Conservation (phyloP, 169 alveolate species). For the Cryptosporidium meleagridis region DNA sequence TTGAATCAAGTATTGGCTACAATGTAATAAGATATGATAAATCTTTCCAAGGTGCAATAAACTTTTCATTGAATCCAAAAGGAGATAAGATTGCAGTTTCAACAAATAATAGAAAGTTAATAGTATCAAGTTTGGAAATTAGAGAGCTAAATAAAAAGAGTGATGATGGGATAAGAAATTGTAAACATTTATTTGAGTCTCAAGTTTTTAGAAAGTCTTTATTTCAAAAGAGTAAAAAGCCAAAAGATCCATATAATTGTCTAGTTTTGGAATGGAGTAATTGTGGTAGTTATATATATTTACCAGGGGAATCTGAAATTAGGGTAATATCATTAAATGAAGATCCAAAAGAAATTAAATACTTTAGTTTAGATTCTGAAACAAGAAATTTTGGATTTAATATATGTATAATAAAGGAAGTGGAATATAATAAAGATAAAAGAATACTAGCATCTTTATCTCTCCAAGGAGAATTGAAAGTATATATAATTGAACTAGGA, state of each 20-base stretch:
- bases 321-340: conserved; percentile 7
- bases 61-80: conserved; percentile 21
- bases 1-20: background rate
- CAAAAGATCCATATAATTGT: conserved; percentile 1
- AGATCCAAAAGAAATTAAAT: background rate
- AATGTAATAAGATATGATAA: conserved; percentile 51
- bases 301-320: conserved; percentile 55
- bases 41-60: conserved; percentile 27
- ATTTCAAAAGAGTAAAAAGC: conserved; percentile 13
- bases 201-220: conserved; percentile 32
- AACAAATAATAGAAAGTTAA: conserved; percentile 29
- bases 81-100: conserved; percentile 65
- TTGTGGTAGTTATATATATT: conserved; percentile 31
- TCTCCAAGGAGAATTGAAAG: conserved; percentile 12
- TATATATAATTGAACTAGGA: conserved; percentile 7
- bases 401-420: conserved; percentile 38
- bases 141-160: background rate
- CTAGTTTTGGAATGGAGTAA: conserved; percentile 28
- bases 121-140: conserved; percentile 2
- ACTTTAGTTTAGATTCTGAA: background rate
- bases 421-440: conserved; percentile 1
- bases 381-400: background rate
- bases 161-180: conserved; percentile 16
- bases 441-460: conserved; percentile 11
- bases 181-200: conserved; percentile 14